These are phyloP conservation scores for Cercospora sp. DNA, from an alignment of 2,329 filamentous ascomycete genomes.

Conservation along the genomic window DNA sequence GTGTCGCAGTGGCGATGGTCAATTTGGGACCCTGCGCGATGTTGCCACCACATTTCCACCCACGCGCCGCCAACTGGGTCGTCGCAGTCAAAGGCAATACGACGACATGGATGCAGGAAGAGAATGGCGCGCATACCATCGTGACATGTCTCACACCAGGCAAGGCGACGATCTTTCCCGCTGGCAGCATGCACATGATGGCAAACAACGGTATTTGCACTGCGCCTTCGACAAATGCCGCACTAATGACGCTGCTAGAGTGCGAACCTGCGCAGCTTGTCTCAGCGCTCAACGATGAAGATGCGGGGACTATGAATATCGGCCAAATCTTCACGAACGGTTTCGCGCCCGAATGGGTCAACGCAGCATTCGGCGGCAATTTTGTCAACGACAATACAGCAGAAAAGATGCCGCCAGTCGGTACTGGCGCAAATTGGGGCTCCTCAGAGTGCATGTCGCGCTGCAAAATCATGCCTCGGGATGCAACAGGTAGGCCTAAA, in stretches of 20 bases:
- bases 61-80: slow-evolving; percentile 53
- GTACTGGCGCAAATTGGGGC: slow-evolving; percentile 47
- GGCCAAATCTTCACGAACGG: slow-evolving; percentile 47
- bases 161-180: slow-evolving; percentile 54
- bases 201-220: slow-evolving; percentile 48
- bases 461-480: slow-evolving; percentile 32
- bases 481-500: slow-evolving; percentile 5
- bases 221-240: neutral
- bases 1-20: slow-evolving; percentile 36
- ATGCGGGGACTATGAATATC: slow-evolving; percentile 53
- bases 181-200: slow-evolving; percentile 53
- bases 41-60: slow-evolving; percentile 54
- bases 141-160: slow-evolving; percentile 45
- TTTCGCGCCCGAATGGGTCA: slow-evolving; percentile 45
- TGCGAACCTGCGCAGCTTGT: slow-evolving; percentile 53
- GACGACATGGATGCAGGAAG: slow-evolving; percentile 54
- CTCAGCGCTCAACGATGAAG: slow-evolving; percentile 52
- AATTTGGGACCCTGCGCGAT: slow-evolving; percentile 55
- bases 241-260: slow-evolving; percentile 35
- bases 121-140: slow-evolving; percentile 52
- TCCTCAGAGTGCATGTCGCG: slow-evolving; percentile 43
- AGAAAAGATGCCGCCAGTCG: slow-evolving; percentile 41
- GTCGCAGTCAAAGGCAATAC: slow-evolving; percentile 52
- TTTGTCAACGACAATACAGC: slow-evolving; percentile 38
- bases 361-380: slow-evolving; percentile 45